Base-by-base conservation (phyloP, 176 grass and related monocot species). In the Bolboschoenus planiculmis region DNA sequence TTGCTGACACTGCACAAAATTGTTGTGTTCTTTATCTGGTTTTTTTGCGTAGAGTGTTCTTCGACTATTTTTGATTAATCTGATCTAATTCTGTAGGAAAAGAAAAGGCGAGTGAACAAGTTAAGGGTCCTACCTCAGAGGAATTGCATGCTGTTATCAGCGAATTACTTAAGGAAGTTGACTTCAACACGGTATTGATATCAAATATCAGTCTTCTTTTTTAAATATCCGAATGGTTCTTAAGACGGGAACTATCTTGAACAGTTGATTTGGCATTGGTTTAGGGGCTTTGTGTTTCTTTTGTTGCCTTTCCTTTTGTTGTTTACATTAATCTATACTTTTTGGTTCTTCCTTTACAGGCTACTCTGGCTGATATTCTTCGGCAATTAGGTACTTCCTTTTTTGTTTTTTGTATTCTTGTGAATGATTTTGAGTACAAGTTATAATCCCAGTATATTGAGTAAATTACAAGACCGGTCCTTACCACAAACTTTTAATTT, bases 311-410 rank as follows among this genome's bases (percentile, higher is more conserved):
- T 36, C 44, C 26, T 85, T 84, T 30, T 82, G 59, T 50, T 83
- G 18, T 15, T 37, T 26, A 20, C 15, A 56, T 64, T 10, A 24
- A 82, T 51, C 21, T 78, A 4, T 66, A 70, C 33, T 56, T 60
- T 1, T 21, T 63, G n/a, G 15, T 71, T 43, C 79, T 56, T 79
- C 24, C 21, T 26, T 74, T 87, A 79, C 60, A 99, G 97, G 97
- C 93, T 64, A 99, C 93, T 75, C 80, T 99, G 80, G 97, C 93
- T 61, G 97, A 99, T 83, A 99, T 99, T 90, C 86, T 99, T 13
- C 78, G 89, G 37, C 90, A 91, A 87, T 85, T 99, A 99, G 97
- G 97, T 99, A 96, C 7, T 21, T 18, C 61, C 53, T 31, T 53
- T 20, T 56, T 75, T 60, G 75, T 85, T 50, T 72, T 16, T 7